Evolutionary conservation across 1,139 yeast genomes (phyloP), one percentile per base, ranked within the genome.

Genomic region (Sugiyamaella grinbergsii): DNA sequence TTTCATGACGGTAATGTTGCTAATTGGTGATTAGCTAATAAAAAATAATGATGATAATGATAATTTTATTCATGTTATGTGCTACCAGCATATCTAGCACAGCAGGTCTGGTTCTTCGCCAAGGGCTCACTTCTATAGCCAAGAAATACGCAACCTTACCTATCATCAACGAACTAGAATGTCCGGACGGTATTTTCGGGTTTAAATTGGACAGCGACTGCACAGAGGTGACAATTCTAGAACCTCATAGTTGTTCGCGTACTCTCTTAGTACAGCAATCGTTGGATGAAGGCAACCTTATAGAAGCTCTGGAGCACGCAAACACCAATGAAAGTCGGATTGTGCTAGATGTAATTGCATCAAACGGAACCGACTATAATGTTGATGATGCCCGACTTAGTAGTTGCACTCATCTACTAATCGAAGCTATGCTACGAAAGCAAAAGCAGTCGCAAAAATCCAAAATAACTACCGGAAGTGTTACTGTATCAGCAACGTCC

Each of bases 121-220:
- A 31, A 4, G 38, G 31, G 2, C 19, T 31, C 13, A 29, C 15
- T 3, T 20, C 38, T n/a, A 28, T 22, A 13, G 26, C 18, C 10
- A 28, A 33, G 2, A 31, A 22, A 8, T 41, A 20, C 18, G 20
- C 24, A 13, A 31, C 10, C 10, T 16, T 43, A 4, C 47, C 47
- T 3, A 33, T 15, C 18, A 43, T 43, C 5, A 43, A 18, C 15
- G 47, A 43, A 22, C 18, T 43, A n/a, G 43, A 45, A 26, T 45
- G 49, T 32, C 49, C 49, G 2, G 32, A 38, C 13, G 49, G 49
- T 4, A 43, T 45, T 4, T 28, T 45, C 6, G 49, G 49, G 3
- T n/a, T 45, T 23, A 45, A 38, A 29, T 8, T 37, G 47, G 41
- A 36, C 11, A 32, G 20, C 20, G 32, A 29, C 15, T 37, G 49